Base-by-base conservation (phyloP, 495 filamentous ascomycete species). In the Talaromyces wortmannii region DNA sequence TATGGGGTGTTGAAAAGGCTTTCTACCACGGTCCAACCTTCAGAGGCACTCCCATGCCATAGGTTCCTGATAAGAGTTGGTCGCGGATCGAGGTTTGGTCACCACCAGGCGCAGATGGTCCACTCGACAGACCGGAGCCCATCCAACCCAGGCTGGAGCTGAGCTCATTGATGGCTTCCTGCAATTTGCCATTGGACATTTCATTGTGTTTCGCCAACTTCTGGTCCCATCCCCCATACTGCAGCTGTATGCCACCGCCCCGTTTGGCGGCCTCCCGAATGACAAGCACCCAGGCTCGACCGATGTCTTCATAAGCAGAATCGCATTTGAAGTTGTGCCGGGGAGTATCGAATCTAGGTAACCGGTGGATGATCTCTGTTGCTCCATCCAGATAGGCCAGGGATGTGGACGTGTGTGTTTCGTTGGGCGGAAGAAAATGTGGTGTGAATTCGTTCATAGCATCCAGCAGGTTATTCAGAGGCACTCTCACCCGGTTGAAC, bases 251-350 rank as follows among this genome's bases (percentile, higher is more conserved):
- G 16, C 94, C 94, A 42, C 90, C 95, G 6, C 91, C 92, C 51
- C 87, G 78, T 72, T 97, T 97, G 17, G 90, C 84, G 8, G 92
- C 91, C 66, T 97, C 94, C 33, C 84, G 85, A 53, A 98, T 90
- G 44, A 95, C 92, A 64, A 95, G 64, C 31, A 91, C 84, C 94
- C 94, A 98, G 8, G 94, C 95, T 61, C 85, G 88, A 46, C 89
- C 85, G 45, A 98, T 90, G 67, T 97, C 95, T 61, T 98, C 92
- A 66, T 97, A 97, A 12, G 92, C 91, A 58, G 89, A 89, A 57
- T 94, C 83, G 67, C 96, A 96, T 75, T 94, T 88, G 59, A 94
- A 79, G 55, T 91, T 92, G 67, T 97, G 86, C 58, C 87, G 81
- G 43, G 85, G 88, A 52, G 83, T 88, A 57, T 87, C 86, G 89